These are phyloP conservation scores for Pleurotus pulmonarius DNA, from an alignment of 768 basidiomycete genomes.

Conservation along the genomic window DNA sequence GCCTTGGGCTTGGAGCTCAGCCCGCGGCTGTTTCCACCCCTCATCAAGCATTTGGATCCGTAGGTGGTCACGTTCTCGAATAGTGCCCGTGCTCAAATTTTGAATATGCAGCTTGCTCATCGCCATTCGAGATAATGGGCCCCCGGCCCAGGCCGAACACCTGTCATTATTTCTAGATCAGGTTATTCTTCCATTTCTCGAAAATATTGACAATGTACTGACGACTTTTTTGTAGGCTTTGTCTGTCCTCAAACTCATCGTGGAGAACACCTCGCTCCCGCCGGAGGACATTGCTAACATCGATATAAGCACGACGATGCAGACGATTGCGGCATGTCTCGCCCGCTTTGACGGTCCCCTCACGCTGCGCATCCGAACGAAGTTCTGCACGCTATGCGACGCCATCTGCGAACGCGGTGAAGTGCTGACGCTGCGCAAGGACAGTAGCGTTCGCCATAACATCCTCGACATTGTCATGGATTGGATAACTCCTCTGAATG, in stretches of 20 bases:
- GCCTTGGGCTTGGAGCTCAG: constrained; percentile 79
- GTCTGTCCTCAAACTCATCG: constrained; percentile 68
- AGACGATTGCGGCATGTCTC: constrained; percentile 61
- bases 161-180: constrained; percentile 66
- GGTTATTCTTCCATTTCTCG: constrained; percentile 29
- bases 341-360: constrained; percentile 52
- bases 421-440: constrained; percentile 61
- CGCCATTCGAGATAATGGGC: neutral
- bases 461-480: constrained; percentile 76
- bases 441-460: constrained; percentile 60
- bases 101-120: neutral
- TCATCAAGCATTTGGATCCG: constrained; percentile 75
- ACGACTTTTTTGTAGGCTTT: constrained; percentile 49
- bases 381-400: constrained; percentile 73
- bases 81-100: constrained; percentile 4
- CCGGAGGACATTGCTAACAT: constrained; percentile 59
- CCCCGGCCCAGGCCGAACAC: constrained; percentile 32
- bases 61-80: constrained; percentile 28
- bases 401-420: constrained; percentile 61
- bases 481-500: constrained; percentile 63
- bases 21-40: constrained; percentile 58
- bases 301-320: constrained; percentile 59
- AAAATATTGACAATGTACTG: neutral
- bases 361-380: constrained; percentile 64
- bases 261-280: constrained; percentile 63